Evolutionary conservation across 1,284 basidiomycete genomes (phyloP), one percentile per base, ranked within the genome.

Genomic region (Leccinum brunneo-olivaceum): DNA sequence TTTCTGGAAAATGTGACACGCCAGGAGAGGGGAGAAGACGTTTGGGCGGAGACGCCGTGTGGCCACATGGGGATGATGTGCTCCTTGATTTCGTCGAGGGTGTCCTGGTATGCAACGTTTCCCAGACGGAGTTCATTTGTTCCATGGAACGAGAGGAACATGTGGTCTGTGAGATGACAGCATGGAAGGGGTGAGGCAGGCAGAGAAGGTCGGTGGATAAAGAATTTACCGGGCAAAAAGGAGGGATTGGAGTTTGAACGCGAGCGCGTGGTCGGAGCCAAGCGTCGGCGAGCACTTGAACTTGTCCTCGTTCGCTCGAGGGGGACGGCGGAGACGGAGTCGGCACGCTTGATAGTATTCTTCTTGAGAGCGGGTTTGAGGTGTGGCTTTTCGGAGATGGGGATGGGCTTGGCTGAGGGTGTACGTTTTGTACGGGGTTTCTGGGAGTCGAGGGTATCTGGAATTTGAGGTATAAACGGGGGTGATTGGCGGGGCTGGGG

Each of bases 311-410:
- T 54, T 43, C 66, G 56, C 46, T 58, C 53, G 23, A 68, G 48
- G 41, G 60, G 60, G 9, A 41, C 34, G 27, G 49, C 41, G 8
- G 52, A 35, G 32, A 58, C 34, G 19, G 63, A 45, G 7, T 65
- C 52, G 8, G 54, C 40, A 15, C 56, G 61, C 36, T 51, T 53
- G 38, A 51, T 12, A 4, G 29, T 45, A 42, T 51, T 61, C 50
- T 72, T 79, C 61, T 79, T 84, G 58, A 85, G 60, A 0, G 78
- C 80, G 23, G 81, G 76, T 62, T 72, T 82, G 36, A 77, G 64
- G 3, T 68, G 67, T 0, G 59, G 56, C 28, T 57, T 64, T 44
- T 65, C 62, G 2, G 55, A 48, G 20, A 51, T 8, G n/a, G 43
- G 48, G 25, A 44, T 49, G 18, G 52, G 42, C 28, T 42, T 54